phyloP scores from a whole-genome alignment of 1,284 basidiomycete genomes.

The Cutaneotrichosporon mucoides region DNA sequence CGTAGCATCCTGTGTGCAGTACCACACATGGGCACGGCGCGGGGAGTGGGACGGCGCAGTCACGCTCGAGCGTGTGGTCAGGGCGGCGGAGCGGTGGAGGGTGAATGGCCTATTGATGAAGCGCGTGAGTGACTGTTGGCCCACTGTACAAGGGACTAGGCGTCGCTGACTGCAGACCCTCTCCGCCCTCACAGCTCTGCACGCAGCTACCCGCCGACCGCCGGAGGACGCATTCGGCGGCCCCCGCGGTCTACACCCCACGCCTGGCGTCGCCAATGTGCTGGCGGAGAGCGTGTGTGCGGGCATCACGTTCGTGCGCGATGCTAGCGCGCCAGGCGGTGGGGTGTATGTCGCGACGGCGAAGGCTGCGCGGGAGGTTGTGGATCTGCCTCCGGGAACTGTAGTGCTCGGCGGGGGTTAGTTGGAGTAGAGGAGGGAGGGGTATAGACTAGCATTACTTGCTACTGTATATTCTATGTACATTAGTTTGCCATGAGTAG shows the following conservation, averaged over 20 bases:
- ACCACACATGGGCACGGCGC: slow-evolving; percentile 26
- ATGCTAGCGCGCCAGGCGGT: slow-evolving; percentile 22
- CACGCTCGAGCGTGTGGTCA: slow-evolving; percentile 23
- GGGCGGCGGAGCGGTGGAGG: slow-evolving; percentile 19
- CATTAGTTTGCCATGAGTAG: no score
- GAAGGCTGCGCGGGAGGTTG: slow-evolving; percentile 29
- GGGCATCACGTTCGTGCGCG: slow-evolving; percentile 29
- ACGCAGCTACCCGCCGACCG: slow-evolving; percentile 13
- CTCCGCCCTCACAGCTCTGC: slow-evolving; percentile 15
- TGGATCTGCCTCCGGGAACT: slow-evolving; percentile 30
- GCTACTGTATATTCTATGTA: no score
- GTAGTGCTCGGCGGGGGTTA: slow-evolving; percentile 24
- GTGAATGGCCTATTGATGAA: background rate
- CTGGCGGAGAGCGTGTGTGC: slow-evolving; percentile 26
- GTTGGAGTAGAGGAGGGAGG: background rate
- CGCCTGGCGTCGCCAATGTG: slow-evolving; percentile 27
- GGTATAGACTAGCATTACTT: no score
- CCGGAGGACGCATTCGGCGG: slow-evolving; percentile 12
- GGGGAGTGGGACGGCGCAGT: slow-evolving; percentile 31
- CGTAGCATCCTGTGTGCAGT: slow-evolving; percentile 20
- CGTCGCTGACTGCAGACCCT: slow-evolving; percentile 20
- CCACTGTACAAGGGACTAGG: no score
- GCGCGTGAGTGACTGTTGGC: slow-evolving; percentile 10
- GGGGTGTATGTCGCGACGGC: slow-evolving; percentile 30
- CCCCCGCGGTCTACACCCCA: slow-evolving; percentile 29